These are phyloP conservation scores for Starmerella sp. DNA, from an alignment of 805 yeast species.

Conservation along the genomic window DNA sequence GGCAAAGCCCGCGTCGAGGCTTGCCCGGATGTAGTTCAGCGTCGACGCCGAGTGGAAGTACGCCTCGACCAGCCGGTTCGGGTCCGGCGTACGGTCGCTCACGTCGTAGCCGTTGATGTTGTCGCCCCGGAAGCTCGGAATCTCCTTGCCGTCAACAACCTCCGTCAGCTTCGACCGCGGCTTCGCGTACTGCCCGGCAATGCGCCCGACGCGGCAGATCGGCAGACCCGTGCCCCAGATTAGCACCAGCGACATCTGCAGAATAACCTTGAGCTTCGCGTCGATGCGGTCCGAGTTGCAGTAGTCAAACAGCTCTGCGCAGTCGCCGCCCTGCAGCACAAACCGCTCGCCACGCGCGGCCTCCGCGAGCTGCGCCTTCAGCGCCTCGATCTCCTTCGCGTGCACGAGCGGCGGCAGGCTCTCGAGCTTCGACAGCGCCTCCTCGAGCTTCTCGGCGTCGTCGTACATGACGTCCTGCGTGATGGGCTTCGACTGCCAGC, in stretches of 20 bases:
- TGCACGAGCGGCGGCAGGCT: constrained; percentile 35
- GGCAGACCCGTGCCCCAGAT: constrained; percentile 36
- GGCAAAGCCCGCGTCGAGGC: constrained; percentile 33
- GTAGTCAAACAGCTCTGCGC: constrained; percentile 37
- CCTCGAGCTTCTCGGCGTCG: constrained; percentile 30
- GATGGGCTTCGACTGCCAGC: constrained; percentile 36
- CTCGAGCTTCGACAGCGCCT: constrained; percentile 34
- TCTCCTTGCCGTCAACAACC: constrained; percentile 32
- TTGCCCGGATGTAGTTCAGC: constrained; percentile 31
- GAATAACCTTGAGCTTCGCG: constrained; percentile 33
- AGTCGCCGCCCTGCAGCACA: constrained; percentile 37
- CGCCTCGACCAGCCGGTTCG: constrained; percentile 32
- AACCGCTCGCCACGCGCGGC: constrained; percentile 37
- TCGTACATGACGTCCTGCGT: constrained; percentile 36
- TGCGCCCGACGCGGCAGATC: constrained; percentile 33
- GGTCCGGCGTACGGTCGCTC: constrained; percentile 33
- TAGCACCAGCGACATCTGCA: constrained; percentile 36
- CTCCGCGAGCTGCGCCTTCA: constrained; percentile 29
- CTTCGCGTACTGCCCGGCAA: constrained; percentile 38
- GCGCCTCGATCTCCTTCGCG: constrained; percentile 30
- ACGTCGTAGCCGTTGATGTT: constrained; percentile 35
- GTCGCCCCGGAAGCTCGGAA: constrained; percentile 36
- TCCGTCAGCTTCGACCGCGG: constrained; percentile 37
- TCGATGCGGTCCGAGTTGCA: constrained; percentile 34
- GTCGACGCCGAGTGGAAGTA: constrained; percentile 39